phyloP scores from a whole-genome alignment of 148 eudicot species.

The Chenopodium berlandieri region DNA sequence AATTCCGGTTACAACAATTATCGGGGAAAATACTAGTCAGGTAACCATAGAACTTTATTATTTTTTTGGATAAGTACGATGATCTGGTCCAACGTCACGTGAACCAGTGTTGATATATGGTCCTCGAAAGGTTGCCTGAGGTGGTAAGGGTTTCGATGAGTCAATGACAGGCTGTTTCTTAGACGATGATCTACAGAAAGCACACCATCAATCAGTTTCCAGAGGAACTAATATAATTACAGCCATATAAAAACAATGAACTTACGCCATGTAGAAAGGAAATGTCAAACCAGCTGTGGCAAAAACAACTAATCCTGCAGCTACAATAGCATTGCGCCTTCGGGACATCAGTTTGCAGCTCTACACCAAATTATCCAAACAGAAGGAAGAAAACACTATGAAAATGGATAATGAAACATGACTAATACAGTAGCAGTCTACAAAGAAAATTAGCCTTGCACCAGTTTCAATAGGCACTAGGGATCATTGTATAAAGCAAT shows the following conservation, averaged over 20 bases:
- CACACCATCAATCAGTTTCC: not conserved
- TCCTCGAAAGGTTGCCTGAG: constrained; percentile 97
- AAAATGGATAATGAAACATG: not conserved
- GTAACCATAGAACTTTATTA: constrained; percentile 17
- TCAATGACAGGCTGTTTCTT: constrained; percentile 76
- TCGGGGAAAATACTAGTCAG: not conserved
- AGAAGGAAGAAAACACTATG: not conserved
- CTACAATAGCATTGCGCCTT: constrained; percentile 67
- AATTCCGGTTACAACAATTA: not conserved
- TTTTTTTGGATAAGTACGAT: constrained; percentile 65
- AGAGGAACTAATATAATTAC: not conserved
- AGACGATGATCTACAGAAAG: constrained; percentile 55
- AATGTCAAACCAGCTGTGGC: constrained; percentile 79
- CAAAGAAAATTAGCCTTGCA: not conserved
- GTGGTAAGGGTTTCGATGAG: constrained; percentile 89
- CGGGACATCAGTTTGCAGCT: constrained; percentile 46
- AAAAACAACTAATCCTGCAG: constrained; percentile 73
- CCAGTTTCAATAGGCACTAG: not conserved
- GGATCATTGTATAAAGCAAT: not conserved
- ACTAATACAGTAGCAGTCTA: not conserved
- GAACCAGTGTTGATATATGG: constrained; percentile 95
- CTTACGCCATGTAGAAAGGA: constrained; percentile 99
- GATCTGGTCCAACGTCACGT: constrained; percentile 90
- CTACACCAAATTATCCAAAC: not conserved
- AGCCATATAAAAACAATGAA: not conserved